Conservation (phyloP, 805 yeast species). For the Starmerella geochares region DNA sequence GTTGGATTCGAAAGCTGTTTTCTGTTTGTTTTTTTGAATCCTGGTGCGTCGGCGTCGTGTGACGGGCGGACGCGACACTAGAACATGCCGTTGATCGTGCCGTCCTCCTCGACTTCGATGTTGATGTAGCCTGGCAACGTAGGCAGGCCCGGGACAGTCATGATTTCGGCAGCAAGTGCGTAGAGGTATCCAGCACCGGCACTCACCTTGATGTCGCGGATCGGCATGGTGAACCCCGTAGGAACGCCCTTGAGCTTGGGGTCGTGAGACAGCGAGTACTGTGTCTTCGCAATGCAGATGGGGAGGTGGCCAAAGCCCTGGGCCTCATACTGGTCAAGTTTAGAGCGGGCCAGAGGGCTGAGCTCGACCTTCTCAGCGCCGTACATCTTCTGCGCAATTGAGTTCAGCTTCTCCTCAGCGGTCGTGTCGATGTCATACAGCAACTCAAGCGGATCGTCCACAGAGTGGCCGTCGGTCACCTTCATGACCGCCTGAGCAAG, state of each 20-base stretch:
- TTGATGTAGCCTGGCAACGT: slow-evolving; percentile 95
- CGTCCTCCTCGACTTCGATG: slow-evolving; percentile 85
- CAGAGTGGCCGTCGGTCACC: slow-evolving; percentile 44
- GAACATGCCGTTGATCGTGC: slow-evolving; percentile 87
- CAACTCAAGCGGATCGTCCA: slow-evolving; percentile 39
- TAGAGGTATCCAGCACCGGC: slow-evolving; percentile 95
- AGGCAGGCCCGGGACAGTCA: slow-evolving; percentile 95
- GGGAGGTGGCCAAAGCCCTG: slow-evolving; percentile 91
- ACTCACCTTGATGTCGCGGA: slow-evolving; percentile 85
- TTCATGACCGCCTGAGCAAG: slow-evolving; percentile 74
- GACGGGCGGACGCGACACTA: too few relatives aligned
- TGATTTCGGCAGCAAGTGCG: slow-evolving; percentile 93
- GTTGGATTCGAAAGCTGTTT: too few relatives aligned
- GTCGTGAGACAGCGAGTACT: slow-evolving; percentile 91
- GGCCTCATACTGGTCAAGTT: slow-evolving; percentile 67
- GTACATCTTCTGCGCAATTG: slow-evolving; percentile 81
- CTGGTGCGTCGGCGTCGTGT: too few relatives aligned
- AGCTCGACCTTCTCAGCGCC: slow-evolving; percentile 83
- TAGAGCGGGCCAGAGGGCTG: slow-evolving; percentile 67
- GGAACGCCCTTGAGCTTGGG: slow-evolving; percentile 92
- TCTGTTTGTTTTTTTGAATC: too few relatives aligned
- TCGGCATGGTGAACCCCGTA: slow-evolving; percentile 83
- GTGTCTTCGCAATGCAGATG: slow-evolving; percentile 95
- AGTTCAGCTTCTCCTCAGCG: slow-evolving; percentile 68
- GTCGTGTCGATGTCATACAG: slow-evolving; percentile 58